Evolutionary conservation across 345 rosid genomes (phyloP).

Genomic region (Linum usitatissimum): DNA sequence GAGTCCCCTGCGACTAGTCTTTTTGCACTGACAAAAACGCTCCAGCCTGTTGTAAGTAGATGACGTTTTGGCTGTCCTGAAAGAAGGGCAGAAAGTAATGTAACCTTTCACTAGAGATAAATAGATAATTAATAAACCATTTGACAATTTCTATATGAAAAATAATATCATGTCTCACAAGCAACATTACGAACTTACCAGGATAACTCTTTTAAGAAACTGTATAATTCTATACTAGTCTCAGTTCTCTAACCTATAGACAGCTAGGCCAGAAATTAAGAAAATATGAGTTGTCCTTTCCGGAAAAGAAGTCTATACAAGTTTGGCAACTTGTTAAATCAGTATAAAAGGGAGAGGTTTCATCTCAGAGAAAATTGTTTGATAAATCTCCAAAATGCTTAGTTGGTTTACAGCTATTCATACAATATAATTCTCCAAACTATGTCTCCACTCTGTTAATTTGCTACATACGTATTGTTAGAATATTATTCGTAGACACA

Average conservation of each 20-base stretch:
- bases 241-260: background rate
- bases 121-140: background rate
- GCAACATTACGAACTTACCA: background rate
- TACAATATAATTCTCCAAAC: too few species aligned
- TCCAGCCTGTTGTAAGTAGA: slow-evolving; percentile 48
- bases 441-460: too few species aligned
- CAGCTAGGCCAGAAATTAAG: background rate
- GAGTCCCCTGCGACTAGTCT: slow-evolving; percentile 48
- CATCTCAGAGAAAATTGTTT: background rate
- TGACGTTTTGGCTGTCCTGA: slow-evolving; percentile 54
- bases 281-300: background rate
- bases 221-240: background rate
- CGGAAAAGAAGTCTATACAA: background rate
- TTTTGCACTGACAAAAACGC: slow-evolving; percentile 47
- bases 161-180: background rate
- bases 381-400: background rate
- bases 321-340: too few species aligned
- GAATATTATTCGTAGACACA: background rate
- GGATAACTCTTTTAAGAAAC: background rate
- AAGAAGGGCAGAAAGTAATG: slow-evolving; percentile 2
- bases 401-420: background rate
- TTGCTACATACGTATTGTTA: too few species aligned
- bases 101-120: background rate
- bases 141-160: background rate
- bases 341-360: background rate